A percentile compares a stretch with the other conserved stretches of the same genome.
Conservation (phyloP, 2,329 filamentous ascomycete genomes). For the Colletotrichum eremochloae region DNA sequence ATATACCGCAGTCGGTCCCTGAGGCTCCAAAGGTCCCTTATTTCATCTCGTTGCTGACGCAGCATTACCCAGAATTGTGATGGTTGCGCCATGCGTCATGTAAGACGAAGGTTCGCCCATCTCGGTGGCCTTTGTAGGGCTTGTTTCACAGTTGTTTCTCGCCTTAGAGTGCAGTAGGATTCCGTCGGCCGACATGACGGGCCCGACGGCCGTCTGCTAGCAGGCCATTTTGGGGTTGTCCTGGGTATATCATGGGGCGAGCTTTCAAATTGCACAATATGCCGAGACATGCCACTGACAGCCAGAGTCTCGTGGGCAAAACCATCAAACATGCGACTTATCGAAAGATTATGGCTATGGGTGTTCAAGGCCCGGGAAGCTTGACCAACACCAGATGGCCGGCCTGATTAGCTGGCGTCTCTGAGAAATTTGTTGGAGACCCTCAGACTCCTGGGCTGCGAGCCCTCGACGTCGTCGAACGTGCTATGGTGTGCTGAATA, state of each 20-base stretch:
- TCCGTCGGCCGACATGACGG: slow-evolving; percentile 33
- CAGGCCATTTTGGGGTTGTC: background rate
- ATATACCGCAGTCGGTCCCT: background rate
- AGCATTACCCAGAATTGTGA: background rate
- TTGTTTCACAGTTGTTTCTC: slow-evolving; percentile 38
- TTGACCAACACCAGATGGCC: background rate
- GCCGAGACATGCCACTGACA: slow-evolving; percentile 24
- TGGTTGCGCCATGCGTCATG: background rate
- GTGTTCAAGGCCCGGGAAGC: background rate
- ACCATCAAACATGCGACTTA: too few relatives aligned
- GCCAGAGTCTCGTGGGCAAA: background rate
- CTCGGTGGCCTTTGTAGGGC: slow-evolving; percentile 24
- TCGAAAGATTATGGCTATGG: background rate
- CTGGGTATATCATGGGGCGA: slow-evolving; percentile 22
- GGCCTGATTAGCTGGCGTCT: background rate
- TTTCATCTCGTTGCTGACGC: slow-evolving; percentile 5
- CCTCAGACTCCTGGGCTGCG: background rate
- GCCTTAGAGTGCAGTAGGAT: slow-evolving; percentile 7
- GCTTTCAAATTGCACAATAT: slow-evolving; percentile 7
- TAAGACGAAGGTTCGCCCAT: slow-evolving; percentile 11
- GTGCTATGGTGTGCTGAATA: background rate
- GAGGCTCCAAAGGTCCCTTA: background rate
- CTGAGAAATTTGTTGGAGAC: background rate
- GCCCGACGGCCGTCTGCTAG: slow-evolving; percentile 3
- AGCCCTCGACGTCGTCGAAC: background rate